Evolutionary conservation across 345 rosid genomes (phyloP).

Genomic region (Boechera retrofracta): DNA sequence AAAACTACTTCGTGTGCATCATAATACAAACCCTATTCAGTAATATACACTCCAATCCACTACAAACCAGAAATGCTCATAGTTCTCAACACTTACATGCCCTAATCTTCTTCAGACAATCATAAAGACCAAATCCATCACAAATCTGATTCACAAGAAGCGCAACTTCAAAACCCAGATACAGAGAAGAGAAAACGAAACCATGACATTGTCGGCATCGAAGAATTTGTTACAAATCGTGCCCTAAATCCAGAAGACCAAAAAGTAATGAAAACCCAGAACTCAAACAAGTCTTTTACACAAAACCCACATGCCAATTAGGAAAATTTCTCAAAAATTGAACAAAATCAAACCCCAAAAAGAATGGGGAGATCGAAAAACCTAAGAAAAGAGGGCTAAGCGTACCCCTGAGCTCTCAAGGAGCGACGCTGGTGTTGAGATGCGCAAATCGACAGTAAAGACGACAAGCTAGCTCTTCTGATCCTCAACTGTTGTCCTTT

Average conservation of each 20-base stretch:
- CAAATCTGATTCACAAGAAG: constrained; percentile 23
- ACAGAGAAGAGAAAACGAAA: constrained; percentile 16
- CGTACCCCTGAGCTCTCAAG: constrained; percentile 69
- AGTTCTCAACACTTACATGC: constrained; percentile 1
- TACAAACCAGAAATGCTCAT: constrained; percentile 3
- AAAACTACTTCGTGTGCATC: constrained; percentile 17
- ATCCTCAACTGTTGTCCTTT: constrained; percentile 82
- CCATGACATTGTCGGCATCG: constrained; percentile 46
- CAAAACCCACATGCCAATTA: constrained; percentile 38
- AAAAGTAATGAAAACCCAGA: constrained; percentile 27
- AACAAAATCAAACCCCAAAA: constrained; percentile 9
- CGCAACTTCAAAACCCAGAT: constrained; percentile 22
- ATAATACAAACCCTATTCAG: constrained; percentile 15
- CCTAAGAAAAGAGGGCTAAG: neutral
- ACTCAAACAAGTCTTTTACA: constrained; percentile 28
- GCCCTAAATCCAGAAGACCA: constrained; percentile 29
- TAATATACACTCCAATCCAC: neutral
- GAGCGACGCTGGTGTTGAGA: constrained; percentile 80
- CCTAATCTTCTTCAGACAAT: constrained; percentile 15
- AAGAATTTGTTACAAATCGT: constrained; percentile 14
- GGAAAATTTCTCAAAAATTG: constrained; percentile 6
- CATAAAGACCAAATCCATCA: constrained; percentile 12
- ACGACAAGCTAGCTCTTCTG: constrained; percentile 78
- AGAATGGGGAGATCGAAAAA: neutral
- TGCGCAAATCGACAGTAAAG: constrained; percentile 77